Evolutionary conservation across 2,329 filamentous ascomycete genomes (phyloP).

Genomic region (Talaromyces atroroseus): DNA sequence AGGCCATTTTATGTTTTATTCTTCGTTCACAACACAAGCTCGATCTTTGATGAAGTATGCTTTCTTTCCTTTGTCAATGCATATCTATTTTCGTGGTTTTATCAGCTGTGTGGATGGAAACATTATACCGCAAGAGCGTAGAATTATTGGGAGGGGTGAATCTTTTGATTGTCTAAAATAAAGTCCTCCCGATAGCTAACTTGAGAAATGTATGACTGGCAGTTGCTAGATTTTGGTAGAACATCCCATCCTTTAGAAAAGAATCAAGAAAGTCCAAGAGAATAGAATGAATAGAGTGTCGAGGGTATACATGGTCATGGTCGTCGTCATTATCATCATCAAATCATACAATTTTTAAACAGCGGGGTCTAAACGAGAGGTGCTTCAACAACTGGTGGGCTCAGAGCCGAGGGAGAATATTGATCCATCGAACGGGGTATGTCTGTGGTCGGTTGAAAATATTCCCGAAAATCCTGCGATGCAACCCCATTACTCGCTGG

Average conservation of each 20-base stretch:
- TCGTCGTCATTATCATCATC: constrained; percentile 3
- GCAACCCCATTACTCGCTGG: constrained; percentile 4
- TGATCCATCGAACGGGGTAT: constrained; percentile 11
- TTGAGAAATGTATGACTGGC: background rate
- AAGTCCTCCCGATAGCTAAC: background rate
- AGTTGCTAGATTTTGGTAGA: background rate
- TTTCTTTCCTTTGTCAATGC: constrained; percentile 4
- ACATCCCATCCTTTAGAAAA: background rate
- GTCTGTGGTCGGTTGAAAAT: background rate
- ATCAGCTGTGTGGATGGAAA: background rate
- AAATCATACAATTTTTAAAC: constrained; percentile 2
- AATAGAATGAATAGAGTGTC: background rate
- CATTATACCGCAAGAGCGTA: background rate
- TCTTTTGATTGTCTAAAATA: background rate
- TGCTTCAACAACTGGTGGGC: constrained; percentile 13
- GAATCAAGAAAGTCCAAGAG: no score
- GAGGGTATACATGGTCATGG: constrained; percentile 5
- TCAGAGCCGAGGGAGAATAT: constrained; percentile 13
- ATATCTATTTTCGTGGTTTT: background rate
- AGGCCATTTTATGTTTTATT: background rate
- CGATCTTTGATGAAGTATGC: background rate
- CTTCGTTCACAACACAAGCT: background rate
- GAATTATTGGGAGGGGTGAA: background rate
- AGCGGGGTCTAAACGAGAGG: constrained; percentile 9
- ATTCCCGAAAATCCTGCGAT: constrained; percentile 1